phyloP scores from a whole-genome alignment of 768 basidiomycete genomes.

The Amanita pseudoporphyria region DNA sequence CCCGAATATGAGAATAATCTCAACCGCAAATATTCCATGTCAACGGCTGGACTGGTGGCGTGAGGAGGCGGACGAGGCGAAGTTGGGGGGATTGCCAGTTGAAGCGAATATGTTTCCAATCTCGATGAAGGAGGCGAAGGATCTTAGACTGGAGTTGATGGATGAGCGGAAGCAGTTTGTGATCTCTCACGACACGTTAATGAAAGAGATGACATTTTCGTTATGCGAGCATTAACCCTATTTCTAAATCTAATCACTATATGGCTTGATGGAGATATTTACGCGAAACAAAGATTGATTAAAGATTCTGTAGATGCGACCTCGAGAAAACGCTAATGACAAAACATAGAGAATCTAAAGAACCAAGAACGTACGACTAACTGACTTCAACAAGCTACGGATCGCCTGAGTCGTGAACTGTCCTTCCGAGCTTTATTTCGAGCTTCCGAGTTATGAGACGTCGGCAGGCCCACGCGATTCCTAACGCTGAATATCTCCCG shows the following conservation, averaged over 20 bases:
- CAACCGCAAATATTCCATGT: constrained; percentile 18
- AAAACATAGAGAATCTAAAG: no score
- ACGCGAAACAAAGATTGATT: background rate
- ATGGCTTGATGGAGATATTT: background rate
- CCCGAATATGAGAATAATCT: constrained; percentile 16
- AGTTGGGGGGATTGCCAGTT: constrained; percentile 13
- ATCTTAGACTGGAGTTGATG: constrained; percentile 17
- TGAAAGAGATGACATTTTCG: constrained; percentile 7
- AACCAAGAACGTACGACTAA: no score
- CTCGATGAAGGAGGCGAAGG: constrained; percentile 15
- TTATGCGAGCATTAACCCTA: constrained; percentile 15
- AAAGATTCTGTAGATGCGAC: no score
- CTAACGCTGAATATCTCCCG: background rate
- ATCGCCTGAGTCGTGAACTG: no score
- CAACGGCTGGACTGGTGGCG: constrained; percentile 19
- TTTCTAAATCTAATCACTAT: no score
- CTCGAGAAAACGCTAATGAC: no score
- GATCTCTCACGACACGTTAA: constrained; percentile 6
- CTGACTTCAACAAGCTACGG: no score
- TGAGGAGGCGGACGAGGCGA: constrained; percentile 3
- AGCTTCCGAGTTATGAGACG: no score
- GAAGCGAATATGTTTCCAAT: constrained; percentile 18
- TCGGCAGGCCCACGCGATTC: no score
- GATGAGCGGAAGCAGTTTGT: constrained; percentile 17
- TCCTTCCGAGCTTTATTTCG: no score